These are phyloP conservation scores for Primulina huaijiensis DNA, from an alignment of 257 asterid genomes.

Conservation along the genomic window DNA sequence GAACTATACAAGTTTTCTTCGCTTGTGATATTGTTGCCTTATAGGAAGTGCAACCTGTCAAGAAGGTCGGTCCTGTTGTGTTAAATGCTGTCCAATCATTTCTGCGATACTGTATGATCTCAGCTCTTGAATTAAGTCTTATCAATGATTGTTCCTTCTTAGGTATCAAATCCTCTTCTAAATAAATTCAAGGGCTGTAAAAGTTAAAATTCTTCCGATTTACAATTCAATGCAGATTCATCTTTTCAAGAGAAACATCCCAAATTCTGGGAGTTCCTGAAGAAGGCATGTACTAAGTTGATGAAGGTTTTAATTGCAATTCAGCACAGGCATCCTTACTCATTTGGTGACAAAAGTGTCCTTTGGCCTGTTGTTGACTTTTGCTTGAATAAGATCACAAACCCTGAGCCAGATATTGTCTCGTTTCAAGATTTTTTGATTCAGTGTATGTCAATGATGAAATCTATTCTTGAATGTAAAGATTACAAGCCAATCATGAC, in stretches of 20 bases:
- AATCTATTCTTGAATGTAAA: conserved; percentile 86
- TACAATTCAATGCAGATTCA: conserved; percentile 64
- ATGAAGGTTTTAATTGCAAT: conserved; percentile 78
- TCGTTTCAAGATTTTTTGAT: conserved; percentile 79
- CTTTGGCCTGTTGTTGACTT: conserved; percentile 71
- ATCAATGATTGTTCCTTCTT: background rate
- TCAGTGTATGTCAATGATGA: conserved; percentile 85
- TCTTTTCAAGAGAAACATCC: conserved; percentile 68
- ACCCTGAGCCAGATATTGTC: conserved; percentile 67
- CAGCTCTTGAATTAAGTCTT: conserved; percentile 19
- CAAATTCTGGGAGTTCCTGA: conserved; percentile 71
- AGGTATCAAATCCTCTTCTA: background rate
- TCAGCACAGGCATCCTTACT: conserved; percentile 89
- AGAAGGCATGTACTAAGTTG: conserved; percentile 73
- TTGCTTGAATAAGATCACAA: conserved; percentile 74
- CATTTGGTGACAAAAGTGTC: conserved; percentile 88
- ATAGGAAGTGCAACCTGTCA: conserved; percentile 91
- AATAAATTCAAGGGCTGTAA: conserved; percentile 8
- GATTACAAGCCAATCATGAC: conserved; percentile 73
- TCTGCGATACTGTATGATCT: conserved; percentile 74
- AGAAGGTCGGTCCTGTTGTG: conserved; percentile 79
- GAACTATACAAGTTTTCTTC: conserved; percentile 15
- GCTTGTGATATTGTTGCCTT: conserved; percentile 27
- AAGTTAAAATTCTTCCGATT: conserved; percentile 29
- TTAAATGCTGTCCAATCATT: conserved; percentile 78